phyloP scores from a whole-genome alignment of 352 stramenopile species.

The Pythium insidiosum region DNA sequence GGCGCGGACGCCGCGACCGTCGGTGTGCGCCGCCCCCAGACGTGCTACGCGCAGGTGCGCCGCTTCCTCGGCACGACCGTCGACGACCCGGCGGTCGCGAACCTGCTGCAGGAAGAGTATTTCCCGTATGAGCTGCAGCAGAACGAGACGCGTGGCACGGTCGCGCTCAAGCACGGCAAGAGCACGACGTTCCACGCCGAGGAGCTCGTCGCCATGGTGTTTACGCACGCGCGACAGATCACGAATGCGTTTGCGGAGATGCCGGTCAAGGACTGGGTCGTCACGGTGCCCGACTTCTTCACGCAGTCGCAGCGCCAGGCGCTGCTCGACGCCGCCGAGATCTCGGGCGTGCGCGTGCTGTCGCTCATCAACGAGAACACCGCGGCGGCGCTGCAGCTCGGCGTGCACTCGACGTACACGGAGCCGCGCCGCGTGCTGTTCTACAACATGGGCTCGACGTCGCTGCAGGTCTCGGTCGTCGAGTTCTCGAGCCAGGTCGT shows the following conservation, averaged over 20 bases:
- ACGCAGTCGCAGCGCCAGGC: conserved; percentile 93
- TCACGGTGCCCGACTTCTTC: conserved; percentile 95
- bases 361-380: conserved; percentile 97
- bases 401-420: conserved; percentile 88
- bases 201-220: conserved; percentile 95
- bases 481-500: conserved; percentile 81
- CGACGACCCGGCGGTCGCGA: conserved; percentile 59
- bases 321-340: conserved; percentile 90
- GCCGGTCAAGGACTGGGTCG: conserved; percentile 89
- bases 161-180: conserved; percentile 43
- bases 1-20: conserved; percentile 91
- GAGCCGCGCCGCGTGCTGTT: conserved; percentile 91
- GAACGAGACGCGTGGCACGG: conserved; percentile 71
- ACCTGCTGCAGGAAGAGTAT: conserved; percentile 60
- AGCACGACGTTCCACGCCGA: conserved; percentile 85
- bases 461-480: conserved; percentile 85
- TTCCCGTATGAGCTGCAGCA: conserved; percentile 77
- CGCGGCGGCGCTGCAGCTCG: conserved; percentile 94
- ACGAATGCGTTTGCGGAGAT: conserved; percentile 61
- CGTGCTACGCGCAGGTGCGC: conserved; percentile 85
- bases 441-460: conserved; percentile 97
- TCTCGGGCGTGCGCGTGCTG: conserved; percentile 94
- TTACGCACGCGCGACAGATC: conserved; percentile 86
- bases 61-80: conserved; percentile 85
- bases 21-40: conserved; percentile 88